These are phyloP conservation scores for Erysiphe neolycopersici DNA, from an alignment of 2,329 filamentous ascomycete species.

Conservation along the genomic window DNA sequence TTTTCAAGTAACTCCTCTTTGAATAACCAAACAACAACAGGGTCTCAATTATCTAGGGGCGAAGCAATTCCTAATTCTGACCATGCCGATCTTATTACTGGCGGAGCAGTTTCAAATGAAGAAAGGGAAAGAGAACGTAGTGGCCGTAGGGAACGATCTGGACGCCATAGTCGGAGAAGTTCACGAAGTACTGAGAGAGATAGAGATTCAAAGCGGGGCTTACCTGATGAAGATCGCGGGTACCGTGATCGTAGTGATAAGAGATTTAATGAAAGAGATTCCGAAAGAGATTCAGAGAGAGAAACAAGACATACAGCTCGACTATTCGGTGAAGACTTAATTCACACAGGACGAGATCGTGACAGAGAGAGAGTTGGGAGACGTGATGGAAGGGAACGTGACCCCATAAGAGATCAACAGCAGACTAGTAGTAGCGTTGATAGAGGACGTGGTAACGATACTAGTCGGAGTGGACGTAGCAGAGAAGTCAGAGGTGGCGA, in stretches of 20 bases:
- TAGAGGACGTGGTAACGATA: constrained; percentile 6
- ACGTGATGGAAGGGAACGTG: constrained; percentile 7
- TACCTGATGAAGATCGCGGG: constrained; percentile 10
- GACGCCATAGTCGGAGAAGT: constrained; percentile 11
- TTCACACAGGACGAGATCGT: constrained; percentile 4
- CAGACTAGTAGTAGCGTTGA: constrained; percentile 1
- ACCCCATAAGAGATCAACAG: constrained; percentile 2
- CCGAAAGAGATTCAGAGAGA: constrained; percentile 3
- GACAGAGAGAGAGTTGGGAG: constrained; percentile 8
- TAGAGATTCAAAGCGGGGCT: constrained; percentile 10
- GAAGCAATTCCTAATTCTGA: constrained; percentile 2
- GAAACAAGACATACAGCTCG: constrained; percentile 3
- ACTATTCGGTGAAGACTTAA: constrained; percentile 1
- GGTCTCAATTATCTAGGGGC: background rate
- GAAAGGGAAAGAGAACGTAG: constrained; percentile 10
- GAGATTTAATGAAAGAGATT: constrained; percentile 5
- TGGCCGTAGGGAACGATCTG: constrained; percentile 10
- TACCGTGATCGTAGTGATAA: constrained; percentile 10
- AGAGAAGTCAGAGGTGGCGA: constrained; percentile 4
- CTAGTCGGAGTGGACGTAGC: constrained; percentile 5
- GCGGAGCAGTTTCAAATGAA: constrained; percentile 1
- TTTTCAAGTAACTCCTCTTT: constrained; percentile 24
- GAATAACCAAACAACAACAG: constrained; percentile 20
- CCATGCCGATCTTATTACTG: constrained; percentile 11
- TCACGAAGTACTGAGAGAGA: constrained; percentile 10